Evolutionary conservation across 202 grass and related monocot genomes (phyloP).

Genomic region (Bolboschoenoplectus hybrid): DNA sequence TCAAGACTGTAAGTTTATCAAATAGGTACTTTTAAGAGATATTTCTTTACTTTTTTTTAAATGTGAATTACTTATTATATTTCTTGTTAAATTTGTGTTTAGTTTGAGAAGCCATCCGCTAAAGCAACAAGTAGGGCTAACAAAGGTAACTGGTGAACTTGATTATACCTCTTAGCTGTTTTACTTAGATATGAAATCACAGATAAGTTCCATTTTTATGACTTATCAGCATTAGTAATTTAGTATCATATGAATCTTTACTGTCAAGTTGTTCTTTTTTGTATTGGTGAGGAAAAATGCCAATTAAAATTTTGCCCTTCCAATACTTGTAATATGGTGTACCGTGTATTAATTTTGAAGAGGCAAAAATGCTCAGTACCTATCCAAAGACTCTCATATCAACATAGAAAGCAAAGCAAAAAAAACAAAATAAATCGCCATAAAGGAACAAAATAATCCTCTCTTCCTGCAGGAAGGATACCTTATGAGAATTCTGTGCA

Average conservation of each 20-base stretch:
- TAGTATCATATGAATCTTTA: background rate
- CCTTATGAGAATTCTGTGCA: background rate
- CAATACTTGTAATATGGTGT: too few species aligned
- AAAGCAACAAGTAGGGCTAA: background rate
- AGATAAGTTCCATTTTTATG: background rate
- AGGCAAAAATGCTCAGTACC: background rate
- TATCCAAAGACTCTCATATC: background rate
- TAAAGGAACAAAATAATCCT: background rate
- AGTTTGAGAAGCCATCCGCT: background rate
- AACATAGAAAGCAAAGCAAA: background rate
- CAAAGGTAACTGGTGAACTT: background rate
- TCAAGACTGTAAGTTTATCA: constrained; percentile 26
- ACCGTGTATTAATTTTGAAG: background rate
- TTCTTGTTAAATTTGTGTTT: background rate
- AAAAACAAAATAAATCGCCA: too few species aligned
- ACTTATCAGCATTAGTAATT: background rate
- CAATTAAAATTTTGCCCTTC: background rate
- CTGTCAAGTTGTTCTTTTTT: background rate
- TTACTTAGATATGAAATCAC: background rate
- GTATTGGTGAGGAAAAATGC: background rate
- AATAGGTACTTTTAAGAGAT: background rate
- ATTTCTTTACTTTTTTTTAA: background rate
- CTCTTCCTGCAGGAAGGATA: background rate
- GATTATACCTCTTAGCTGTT: background rate
- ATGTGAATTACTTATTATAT: background rate